Conservation (phyloP, 768 basidiomycete species). For the Agaricus bisporus region DNA sequence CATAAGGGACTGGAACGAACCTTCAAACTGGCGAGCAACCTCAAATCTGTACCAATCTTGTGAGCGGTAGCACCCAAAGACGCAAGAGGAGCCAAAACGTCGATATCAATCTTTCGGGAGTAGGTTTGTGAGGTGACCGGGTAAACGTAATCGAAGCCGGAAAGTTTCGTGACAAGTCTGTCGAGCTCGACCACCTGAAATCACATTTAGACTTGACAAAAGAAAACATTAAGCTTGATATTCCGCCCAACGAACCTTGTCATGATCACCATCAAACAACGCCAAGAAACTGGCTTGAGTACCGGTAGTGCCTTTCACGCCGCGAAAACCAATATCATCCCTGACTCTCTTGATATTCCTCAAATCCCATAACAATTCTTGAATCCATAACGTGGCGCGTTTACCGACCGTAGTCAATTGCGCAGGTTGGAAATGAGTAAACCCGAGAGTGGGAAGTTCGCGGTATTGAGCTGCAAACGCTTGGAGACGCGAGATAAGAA, state of each 20-base stretch:
- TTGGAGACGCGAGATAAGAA: conserved; percentile 85
- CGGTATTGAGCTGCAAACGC: conserved; percentile 80
- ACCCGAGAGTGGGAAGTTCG: conserved; percentile 89
- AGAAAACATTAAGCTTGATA: not conserved
- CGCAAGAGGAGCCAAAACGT: conserved; percentile 86
- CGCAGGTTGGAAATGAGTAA: conserved; percentile 98
- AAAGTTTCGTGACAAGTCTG: conserved; percentile 81
- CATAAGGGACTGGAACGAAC: conserved; percentile 23
- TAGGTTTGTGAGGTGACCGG: conserved; percentile 99
- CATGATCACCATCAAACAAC: conserved; percentile 92
- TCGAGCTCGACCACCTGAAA: conserved; percentile 83
- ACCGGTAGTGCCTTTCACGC: conserved; percentile 99
- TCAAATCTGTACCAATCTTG: conserved; percentile 95
- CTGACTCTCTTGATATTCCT: conserved; percentile 86
- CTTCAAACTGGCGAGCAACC: conserved; percentile 91
- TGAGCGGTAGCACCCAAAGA: conserved; percentile 93
- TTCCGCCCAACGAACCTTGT: conserved; percentile 49
- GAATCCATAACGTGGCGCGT: conserved; percentile 93
- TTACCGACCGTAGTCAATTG: conserved; percentile 98
- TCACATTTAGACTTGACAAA: not conserved
- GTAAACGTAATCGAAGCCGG: conserved; percentile 91
- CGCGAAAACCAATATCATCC: conserved; percentile 92
- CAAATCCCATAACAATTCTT: conserved; percentile 97
- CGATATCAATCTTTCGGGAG: conserved; percentile 94
- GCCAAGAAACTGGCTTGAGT: conserved; percentile 95